These are phyloP conservation scores for Litsea cubeba DNA, from an alignment of 164 flowering plant species.

Conservation along the genomic window DNA sequence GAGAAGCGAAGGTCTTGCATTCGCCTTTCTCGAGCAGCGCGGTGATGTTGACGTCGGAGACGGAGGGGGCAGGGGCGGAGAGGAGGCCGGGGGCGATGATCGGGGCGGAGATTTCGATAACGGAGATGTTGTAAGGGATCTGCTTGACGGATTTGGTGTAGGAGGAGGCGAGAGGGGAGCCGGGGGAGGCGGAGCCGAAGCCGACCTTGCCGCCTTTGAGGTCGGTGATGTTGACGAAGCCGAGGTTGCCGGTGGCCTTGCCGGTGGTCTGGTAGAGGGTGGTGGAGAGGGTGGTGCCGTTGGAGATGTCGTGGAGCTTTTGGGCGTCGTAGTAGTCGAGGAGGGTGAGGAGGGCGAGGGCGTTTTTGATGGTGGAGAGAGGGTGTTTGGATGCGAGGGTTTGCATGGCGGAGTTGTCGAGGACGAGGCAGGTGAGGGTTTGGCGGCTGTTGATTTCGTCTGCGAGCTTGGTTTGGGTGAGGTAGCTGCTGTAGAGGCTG, in stretches of 20 bases:
- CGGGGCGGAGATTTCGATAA: slow-evolving; percentile 60
- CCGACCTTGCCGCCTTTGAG: slow-evolving; percentile 78
- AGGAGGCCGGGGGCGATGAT: slow-evolving; percentile 64
- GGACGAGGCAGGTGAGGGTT: slow-evolving; percentile 71
- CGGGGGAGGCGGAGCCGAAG: slow-evolving; percentile 78
- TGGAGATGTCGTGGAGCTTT: slow-evolving; percentile 76
- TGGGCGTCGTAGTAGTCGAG: slow-evolving; percentile 70
- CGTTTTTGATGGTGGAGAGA: slow-evolving; percentile 61
- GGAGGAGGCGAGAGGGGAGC: slow-evolving; percentile 59
- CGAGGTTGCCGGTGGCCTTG: slow-evolving; percentile 55
- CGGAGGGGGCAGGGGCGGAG: slow-evolving; percentile 58
- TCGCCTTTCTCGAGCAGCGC: slow-evolving; percentile 73
- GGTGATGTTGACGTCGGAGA: slow-evolving; percentile 55
- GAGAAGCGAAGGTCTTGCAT: slow-evolving; percentile 64
- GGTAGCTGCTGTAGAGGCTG: slow-evolving; percentile 53
- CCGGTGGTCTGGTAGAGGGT: slow-evolving; percentile 97
- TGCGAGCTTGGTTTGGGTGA: slow-evolving; percentile 62
- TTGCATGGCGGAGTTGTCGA: slow-evolving; percentile 59
- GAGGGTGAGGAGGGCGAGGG: slow-evolving; percentile 53
- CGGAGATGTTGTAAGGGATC: slow-evolving; percentile 70
- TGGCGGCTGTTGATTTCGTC: slow-evolving; percentile 84
- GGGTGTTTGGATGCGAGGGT: slow-evolving; percentile 50
- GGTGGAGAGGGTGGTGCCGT: slow-evolving; percentile 71
- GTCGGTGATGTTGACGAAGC: slow-evolving; percentile 90
- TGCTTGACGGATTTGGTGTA: slow-evolving; percentile 61